phyloP scores from a whole-genome alignment of 2,329 filamentous ascomycete species.

The Orbilia quercus region DNA sequence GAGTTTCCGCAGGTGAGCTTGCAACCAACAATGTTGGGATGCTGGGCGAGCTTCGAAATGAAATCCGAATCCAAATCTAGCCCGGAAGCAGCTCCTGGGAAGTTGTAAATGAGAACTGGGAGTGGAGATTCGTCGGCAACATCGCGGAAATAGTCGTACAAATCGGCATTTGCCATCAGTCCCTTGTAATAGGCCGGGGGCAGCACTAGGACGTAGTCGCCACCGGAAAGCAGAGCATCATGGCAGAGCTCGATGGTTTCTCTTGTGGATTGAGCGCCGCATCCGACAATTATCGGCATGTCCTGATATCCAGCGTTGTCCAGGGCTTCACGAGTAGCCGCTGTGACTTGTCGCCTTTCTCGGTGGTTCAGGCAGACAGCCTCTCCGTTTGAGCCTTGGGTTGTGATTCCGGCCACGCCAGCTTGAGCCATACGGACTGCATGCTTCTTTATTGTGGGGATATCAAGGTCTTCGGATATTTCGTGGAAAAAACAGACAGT shows the following conservation, averaged over 20 bases:
- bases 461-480: slow-evolving; percentile 84
- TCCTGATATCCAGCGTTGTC: slow-evolving; percentile 80
- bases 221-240: slow-evolving; percentile 75
- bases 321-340: slow-evolving; percentile 81
- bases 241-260: slow-evolving; percentile 81
- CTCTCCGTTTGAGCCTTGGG: slow-evolving; percentile 91
- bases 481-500: slow-evolving; percentile 92
- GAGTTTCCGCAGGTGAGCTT: slow-evolving; percentile 95
- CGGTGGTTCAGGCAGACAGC: slow-evolving; percentile 83
- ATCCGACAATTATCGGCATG: slow-evolving; percentile 84
- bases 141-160: slow-evolving; percentile 77
- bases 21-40: slow-evolving; percentile 85
- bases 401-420: slow-evolving; percentile 83
- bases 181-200: slow-evolving; percentile 85
- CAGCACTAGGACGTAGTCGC: slow-evolving; percentile 81
- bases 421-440: slow-evolving; percentile 79
- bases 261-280: slow-evolving; percentile 82
- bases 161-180: slow-evolving; percentile 77
- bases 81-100: slow-evolving; percentile 85
- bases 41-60: slow-evolving; percentile 79
- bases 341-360: slow-evolving; percentile 80
- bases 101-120: slow-evolving; percentile 89
- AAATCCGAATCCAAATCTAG: slow-evolving; percentile 92
- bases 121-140: slow-evolving; percentile 81
- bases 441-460: slow-evolving; percentile 81